phyloP scores from a whole-genome alignment of 192 early-diverging fungal species.

The Umbelopsis isabellina region DNA sequence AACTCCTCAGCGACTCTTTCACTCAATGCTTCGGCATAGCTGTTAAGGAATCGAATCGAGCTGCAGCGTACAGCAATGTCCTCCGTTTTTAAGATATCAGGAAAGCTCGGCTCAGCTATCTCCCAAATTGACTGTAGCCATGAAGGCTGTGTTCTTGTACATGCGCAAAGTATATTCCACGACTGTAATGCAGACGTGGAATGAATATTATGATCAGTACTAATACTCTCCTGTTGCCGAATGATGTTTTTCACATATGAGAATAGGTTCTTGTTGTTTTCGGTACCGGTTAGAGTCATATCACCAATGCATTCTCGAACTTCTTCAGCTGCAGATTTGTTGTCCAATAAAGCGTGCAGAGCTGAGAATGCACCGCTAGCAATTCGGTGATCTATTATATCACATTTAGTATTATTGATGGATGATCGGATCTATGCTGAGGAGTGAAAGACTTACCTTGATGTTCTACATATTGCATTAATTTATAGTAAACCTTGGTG shows the following conservation, averaged over 20 bases:
- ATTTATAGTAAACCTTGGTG: slow-evolving; percentile 30
- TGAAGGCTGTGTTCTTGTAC: slow-evolving; percentile 36
- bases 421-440: too few relatives aligned
- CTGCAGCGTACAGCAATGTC: slow-evolving; percentile 46
- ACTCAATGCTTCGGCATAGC: slow-evolving; percentile 40
- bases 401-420: too few relatives aligned
- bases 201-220: neutral
- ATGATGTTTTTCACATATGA: neutral
- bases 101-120: neutral
- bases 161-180: slow-evolving; percentile 45
- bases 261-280: neutral
- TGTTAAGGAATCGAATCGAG: slow-evolving; percentile 45
- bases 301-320: slow-evolving; percentile 17
- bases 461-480: neutral
- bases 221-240: neutral
- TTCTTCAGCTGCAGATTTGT: slow-evolving; percentile 28
- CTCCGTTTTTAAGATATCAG: slow-evolving; percentile 11
- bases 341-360: slow-evolving; percentile 9
- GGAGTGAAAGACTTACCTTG: neutral
- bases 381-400: neutral
- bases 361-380: neutral
- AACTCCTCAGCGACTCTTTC: neutral
- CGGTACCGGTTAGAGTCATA: too few relatives aligned
- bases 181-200: slow-evolving; percentile 34
- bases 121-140: neutral